These are phyloP conservation scores for Fusarium sp. DNA, from an alignment of 2,329 filamentous ascomycete species.

Conservation along the genomic window DNA sequence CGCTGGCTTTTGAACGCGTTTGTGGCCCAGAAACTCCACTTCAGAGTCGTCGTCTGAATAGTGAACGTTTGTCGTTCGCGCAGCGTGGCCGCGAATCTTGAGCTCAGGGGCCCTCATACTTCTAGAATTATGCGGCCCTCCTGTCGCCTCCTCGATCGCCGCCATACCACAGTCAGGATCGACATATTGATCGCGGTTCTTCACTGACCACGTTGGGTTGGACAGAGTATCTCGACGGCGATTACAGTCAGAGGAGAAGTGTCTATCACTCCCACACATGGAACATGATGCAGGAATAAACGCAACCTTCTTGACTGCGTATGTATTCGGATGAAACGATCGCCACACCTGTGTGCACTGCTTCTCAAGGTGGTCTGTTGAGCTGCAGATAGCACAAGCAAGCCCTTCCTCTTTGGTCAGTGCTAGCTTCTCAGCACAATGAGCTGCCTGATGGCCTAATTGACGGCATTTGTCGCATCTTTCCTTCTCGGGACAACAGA, in stretches of 20 bases:
- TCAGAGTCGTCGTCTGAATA: constrained; percentile 66
- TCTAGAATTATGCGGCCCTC: constrained; percentile 44
- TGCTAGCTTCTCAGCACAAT: constrained; percentile 71
- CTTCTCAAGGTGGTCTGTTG: constrained; percentile 69
- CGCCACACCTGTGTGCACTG: constrained; percentile 75
- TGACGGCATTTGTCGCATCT: constrained; percentile 74
- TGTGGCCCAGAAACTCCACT: constrained; percentile 59
- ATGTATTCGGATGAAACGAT: constrained; percentile 63
- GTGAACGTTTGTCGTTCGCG: constrained; percentile 58
- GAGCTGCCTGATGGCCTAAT: constrained; percentile 68
- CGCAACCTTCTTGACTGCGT: constrained; percentile 63
- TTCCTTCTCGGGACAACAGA: constrained; percentile 65
- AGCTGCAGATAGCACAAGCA: constrained; percentile 74
- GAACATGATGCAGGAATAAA: constrained; percentile 69
- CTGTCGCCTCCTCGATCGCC: constrained; percentile 56
- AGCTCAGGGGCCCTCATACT: constrained; percentile 49
- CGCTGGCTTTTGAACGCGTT: constrained; percentile 51
- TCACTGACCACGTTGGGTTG: constrained; percentile 67
- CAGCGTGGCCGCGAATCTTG: constrained; percentile 55
- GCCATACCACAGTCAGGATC: constrained; percentile 60
- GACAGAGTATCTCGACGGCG: constrained; percentile 38
- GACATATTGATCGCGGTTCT: constrained; percentile 65
- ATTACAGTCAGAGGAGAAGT: constrained; percentile 72
- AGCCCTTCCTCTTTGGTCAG: constrained; percentile 67
- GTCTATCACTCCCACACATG: constrained; percentile 66